Evolutionary conservation across 2,329 filamentous ascomycete genomes (phyloP).

Genomic region (Alternaria arborescens): DNA sequence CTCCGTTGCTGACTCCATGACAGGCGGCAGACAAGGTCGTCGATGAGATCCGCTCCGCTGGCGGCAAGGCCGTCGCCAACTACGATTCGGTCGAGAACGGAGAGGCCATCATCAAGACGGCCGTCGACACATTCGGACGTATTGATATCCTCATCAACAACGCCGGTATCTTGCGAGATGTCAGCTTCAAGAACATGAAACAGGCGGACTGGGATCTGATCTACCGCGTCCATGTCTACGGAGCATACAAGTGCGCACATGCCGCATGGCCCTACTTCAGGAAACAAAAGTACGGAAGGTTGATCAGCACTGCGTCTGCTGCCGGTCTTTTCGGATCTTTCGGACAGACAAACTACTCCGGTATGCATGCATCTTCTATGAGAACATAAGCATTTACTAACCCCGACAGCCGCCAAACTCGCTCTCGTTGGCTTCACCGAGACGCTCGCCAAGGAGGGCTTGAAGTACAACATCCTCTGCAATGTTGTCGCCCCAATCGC

Average conservation of each 20-base stretch:
- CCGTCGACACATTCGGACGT: slow-evolving; percentile 81
- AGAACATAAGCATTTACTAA: slow-evolving; percentile 32
- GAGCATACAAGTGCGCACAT: slow-evolving; percentile 92
- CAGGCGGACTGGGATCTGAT: slow-evolving; percentile 97
- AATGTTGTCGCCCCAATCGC: slow-evolving; percentile 97
- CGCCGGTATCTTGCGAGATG: slow-evolving; percentile 90
- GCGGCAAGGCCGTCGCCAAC: slow-evolving; percentile 96
- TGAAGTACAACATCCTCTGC: slow-evolving; percentile 96
- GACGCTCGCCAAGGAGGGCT: slow-evolving; percentile 95
- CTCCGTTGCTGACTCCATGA: slow-evolving; percentile 19
- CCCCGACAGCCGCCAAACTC: slow-evolving; percentile 78
- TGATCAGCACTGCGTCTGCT: slow-evolving; percentile 97
- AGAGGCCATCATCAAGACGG: slow-evolving; percentile 91
- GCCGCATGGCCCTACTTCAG: slow-evolving; percentile 98
- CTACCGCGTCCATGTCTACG: slow-evolving; percentile 89
- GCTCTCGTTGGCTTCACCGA: slow-evolving; percentile 97
- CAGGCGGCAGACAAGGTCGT: slow-evolving; percentile 85
- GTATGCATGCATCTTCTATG: slow-evolving; percentile 49
- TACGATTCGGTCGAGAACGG: slow-evolving; percentile 95
- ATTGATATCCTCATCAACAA: slow-evolving; percentile 98
- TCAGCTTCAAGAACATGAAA: slow-evolving; percentile 99
- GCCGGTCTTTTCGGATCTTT: slow-evolving; percentile 96
- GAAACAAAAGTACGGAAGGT: slow-evolving; percentile 96
- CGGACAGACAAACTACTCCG: slow-evolving; percentile 94
- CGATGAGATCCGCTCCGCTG: slow-evolving; percentile 82